These are phyloP conservation scores for Dorcoceras hygrometricum DNA, from an alignment of 257 asterid species.

Conservation along the genomic window DNA sequence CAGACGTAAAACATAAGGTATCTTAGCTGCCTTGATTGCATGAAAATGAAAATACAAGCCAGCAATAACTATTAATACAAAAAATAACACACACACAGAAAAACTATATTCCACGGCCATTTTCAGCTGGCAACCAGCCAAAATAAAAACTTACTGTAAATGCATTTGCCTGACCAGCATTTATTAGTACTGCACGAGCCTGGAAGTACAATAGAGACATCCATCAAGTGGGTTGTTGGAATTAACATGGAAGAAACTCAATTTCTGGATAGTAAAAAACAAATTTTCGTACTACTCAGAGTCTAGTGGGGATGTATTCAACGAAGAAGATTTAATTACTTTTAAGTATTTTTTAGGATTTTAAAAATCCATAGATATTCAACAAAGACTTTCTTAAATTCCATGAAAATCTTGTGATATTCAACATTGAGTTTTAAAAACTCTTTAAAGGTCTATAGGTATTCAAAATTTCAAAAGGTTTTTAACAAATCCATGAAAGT, in stretches of 20 bases:
- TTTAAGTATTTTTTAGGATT: too few species aligned
- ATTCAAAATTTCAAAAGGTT: too few species aligned
- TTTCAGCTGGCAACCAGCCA: constrained; percentile 16
- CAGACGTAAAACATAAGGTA: constrained; percentile 24
- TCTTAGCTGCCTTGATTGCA: constrained; percentile 20
- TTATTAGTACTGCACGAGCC: constrained; percentile 96
- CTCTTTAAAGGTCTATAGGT: too few species aligned
- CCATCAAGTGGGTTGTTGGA: constrained; percentile 21
- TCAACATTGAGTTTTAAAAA: too few species aligned
- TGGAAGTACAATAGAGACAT: constrained; percentile 36
- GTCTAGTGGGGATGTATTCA: too few species aligned
- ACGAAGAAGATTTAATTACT: too few species aligned
- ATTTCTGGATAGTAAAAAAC: too few species aligned
- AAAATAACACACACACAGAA: constrained; percentile 6
- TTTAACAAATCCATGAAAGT: too few species aligned
- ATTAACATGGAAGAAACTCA: neutral
- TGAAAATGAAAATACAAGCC: neutral
- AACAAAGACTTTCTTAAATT: too few species aligned
- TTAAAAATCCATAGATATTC: too few species aligned
- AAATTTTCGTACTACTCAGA: too few species aligned
- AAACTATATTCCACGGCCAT: neutral
- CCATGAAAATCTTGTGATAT: too few species aligned
- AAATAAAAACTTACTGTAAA: constrained; percentile 67
- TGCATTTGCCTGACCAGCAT: constrained; percentile 99
- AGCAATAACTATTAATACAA: neutral